Percentiles rank a stretch among this genome's conserved stretches.
phyloP scores from a whole-genome alignment of 1,284 basidiomycete genomes.

The Fistulinella cinereoalba region DNA sequence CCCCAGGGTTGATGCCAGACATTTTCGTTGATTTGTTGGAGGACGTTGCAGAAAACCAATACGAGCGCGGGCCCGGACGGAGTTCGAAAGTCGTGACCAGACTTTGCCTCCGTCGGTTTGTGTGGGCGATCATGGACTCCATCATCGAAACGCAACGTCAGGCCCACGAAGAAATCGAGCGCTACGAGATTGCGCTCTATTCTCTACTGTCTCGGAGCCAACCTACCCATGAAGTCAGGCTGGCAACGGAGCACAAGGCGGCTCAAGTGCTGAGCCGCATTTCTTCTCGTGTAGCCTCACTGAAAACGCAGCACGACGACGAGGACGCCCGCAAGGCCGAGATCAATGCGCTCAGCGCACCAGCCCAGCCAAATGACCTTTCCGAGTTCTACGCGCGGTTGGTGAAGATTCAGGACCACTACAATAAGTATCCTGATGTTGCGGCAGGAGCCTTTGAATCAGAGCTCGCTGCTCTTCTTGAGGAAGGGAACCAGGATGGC shows the following conservation, averaged over 20 bases:
- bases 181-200: conserved; percentile 76
- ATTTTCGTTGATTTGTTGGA: conserved; percentile 47
- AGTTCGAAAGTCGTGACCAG: conserved; percentile 48
- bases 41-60: conserved; percentile 32
- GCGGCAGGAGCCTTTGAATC: conserved; percentile 76
- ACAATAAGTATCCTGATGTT: conserved; percentile 91
- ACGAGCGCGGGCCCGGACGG: conserved; percentile 36
- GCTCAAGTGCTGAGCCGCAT: conserved; percentile 84
- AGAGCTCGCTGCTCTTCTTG: conserved; percentile 77
- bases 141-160: conserved; percentile 90
- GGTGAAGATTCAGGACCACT: conserved; percentile 92
- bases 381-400: conserved; percentile 94
- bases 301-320: conserved; percentile 75
- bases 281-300: conserved; percentile 60
- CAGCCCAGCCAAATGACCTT: conserved; percentile 66
- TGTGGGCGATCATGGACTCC: conserved; percentile 69
- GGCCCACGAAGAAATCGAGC: conserved; percentile 93
- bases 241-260: conserved; percentile 85
- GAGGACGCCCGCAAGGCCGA: conserved; percentile 62
- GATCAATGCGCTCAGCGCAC: conserved; percentile 58
- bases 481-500: conserved; percentile 67
- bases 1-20: conserved; percentile 74
- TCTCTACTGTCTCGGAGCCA: conserved; percentile 65
- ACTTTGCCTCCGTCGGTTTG: conserved; percentile 4
- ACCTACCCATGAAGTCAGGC: conserved; percentile 57